Evolutionary conservation across 2,329 filamentous ascomycete species (phyloP), one percentile per base, ranked within the genome.

Genomic region (Monosporascus cannonballus): DNA sequence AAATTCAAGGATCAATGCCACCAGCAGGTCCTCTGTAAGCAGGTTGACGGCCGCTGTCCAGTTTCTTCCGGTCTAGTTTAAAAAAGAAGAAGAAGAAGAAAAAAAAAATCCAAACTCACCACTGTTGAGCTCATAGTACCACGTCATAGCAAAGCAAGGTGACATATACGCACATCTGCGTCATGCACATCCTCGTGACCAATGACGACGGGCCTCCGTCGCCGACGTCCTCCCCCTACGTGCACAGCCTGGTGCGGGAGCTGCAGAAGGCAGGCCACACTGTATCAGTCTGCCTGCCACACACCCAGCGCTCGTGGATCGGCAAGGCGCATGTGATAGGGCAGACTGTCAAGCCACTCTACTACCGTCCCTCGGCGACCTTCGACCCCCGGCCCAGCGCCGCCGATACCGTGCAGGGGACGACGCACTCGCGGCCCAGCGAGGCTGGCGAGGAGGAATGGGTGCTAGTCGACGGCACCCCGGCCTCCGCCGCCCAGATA

Each of bases 261-360:
- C 84, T 94, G 49, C 84, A 90, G 68, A 71, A 77, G 52, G 84
- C 86, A 34, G 91, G 91, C 7, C 93, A 96, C 71, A 79, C 76
- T n/a, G 90, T 97, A 55, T 96, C 90, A 7, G 92, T 99, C 48
- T 87, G 94, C 58, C 82, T 99, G 15, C 94, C 94, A 2, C 84
- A 96, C 69, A 86, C 86, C 6, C 94, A 99, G 73, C 85, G 93
- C 57, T 96, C 91, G 52, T 99, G 94, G 94, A 97, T 99, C 64
- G 92, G 92, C 63, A 99, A 99, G 76, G 94, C 94, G 3, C 94
- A 97, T 71, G 89, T 97, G 65, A 91, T 97, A 63, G 92, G 92
- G 52, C 87, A 93, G 69, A 88, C 89, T 9, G 82, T 96, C 56
- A 90, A 86, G 67, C 91, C 91, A 8, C 79, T 83, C 27, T 96